A percentile compares a stretch with the other conserved stretches of the same genome.
Conservation (phyloP, 164 flowering plant genomes). For the Liquidambar formosana region DNA sequence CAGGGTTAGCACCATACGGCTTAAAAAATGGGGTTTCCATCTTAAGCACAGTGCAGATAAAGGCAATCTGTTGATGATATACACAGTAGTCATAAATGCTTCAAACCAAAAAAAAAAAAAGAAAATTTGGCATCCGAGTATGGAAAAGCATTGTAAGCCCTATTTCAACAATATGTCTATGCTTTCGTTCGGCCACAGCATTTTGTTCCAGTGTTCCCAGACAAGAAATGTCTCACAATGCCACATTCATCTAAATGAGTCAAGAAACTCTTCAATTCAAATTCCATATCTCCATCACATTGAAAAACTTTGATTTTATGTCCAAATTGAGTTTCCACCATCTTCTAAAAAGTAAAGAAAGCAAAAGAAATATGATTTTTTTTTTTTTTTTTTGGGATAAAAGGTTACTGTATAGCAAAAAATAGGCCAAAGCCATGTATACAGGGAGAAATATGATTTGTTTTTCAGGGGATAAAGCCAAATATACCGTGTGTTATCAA, state of each 20-base stretch:
- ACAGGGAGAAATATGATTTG: conserved; percentile 2
- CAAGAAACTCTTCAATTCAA: no score
- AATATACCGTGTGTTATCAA: background rate
- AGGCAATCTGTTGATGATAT: background rate
- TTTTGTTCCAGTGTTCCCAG: background rate
- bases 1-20: background rate
- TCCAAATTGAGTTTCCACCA: background rate
- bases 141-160: background rate
- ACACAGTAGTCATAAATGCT: background rate
- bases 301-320: background rate
- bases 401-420: no score
- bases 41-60: background rate
- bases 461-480: background rate
- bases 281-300: background rate
- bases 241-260: background rate
- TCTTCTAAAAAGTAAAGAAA: background rate
- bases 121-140: background rate
- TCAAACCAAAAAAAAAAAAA: background rate
- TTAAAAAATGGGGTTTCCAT: background rate
- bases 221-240: background rate
- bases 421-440: no score
- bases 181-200: background rate
- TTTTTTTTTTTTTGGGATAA: no score
- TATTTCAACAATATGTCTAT: no score
- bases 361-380: background rate